Conservation (phyloP, 2,329 filamentous ascomycete genomes). For the Neospermospora avenae region DNA sequence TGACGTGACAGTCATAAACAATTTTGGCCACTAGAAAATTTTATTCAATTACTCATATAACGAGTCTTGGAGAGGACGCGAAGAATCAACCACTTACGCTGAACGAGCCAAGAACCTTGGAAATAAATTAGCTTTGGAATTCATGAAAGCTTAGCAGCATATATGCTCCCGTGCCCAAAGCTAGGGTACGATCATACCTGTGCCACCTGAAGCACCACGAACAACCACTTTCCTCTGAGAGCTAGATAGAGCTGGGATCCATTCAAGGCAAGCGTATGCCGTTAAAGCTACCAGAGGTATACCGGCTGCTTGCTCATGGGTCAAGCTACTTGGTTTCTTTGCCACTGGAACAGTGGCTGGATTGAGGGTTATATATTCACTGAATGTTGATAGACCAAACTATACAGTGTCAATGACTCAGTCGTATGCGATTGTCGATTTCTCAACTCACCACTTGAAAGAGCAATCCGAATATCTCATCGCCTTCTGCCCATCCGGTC, state of each 20-base stretch:
- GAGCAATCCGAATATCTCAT: slow-evolving; percentile 37
- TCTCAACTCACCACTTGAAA: slow-evolving; percentile 26
- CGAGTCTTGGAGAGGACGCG: not conserved
- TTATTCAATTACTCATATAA: not conserved
- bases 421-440: not conserved
- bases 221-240: slow-evolving; percentile 27
- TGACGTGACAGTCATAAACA: slow-evolving; percentile 31
- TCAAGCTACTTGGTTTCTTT: slow-evolving; percentile 40
- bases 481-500: slow-evolving; percentile 35
- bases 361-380: slow-evolving; percentile 30
- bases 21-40: slow-evolving; percentile 27
- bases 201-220: slow-evolving; percentile 32
- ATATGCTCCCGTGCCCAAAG: too few relatives aligned
- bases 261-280: slow-evolving; percentile 35
- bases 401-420: slow-evolving; percentile 4
- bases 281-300: slow-evolving; percentile 44
- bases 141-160: too few relatives aligned
- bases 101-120: slow-evolving; percentile 27
- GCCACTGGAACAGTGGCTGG: slow-evolving; percentile 27
- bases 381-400: slow-evolving; percentile 34
- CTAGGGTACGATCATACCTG: not conserved
- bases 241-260: slow-evolving; percentile 22
- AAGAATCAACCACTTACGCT: slow-evolving; percentile 18
- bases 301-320: slow-evolving; percentile 43
- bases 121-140: too few relatives aligned